Percentiles rank a stretch among this genome's conserved stretches.
phyloP scores from a whole-genome alignment of 352 stramenopile genomes.

The Phytopythium chamaehyphon region DNA sequence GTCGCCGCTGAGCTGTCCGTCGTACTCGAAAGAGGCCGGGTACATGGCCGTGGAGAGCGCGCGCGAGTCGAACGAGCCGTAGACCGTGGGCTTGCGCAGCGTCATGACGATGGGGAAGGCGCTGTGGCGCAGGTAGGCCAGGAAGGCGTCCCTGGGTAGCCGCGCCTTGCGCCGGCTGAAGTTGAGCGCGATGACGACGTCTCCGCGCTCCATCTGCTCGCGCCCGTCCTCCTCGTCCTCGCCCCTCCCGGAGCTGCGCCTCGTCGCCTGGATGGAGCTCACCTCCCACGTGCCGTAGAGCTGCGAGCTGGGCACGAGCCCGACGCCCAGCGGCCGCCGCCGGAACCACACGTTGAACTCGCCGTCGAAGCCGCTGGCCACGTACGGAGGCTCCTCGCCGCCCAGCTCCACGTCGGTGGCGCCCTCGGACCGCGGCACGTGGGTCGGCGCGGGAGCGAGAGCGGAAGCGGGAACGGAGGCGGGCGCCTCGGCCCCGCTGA shows the following conservation, averaged over 20 bases:
- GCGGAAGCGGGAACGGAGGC: too few species aligned
- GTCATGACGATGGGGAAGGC: constrained; percentile 62
- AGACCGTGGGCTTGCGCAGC: constrained; percentile 52
- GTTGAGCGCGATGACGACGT: constrained; percentile 73
- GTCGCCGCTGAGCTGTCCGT: constrained; percentile 17
- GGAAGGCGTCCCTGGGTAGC: constrained; percentile 39
- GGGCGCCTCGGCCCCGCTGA: constrained; percentile 11
- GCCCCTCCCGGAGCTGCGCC: too few species aligned
- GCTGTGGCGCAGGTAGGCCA: constrained; percentile 34
- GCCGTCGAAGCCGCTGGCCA: constrained; percentile 43
- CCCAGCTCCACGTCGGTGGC: constrained; percentile 1
- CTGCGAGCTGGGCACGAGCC: constrained; percentile 74
- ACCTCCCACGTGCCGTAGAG: constrained; percentile 80
- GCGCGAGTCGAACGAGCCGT: constrained; percentile 57
- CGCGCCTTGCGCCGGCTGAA: constrained; percentile 40
- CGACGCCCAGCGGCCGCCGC: constrained; percentile 62
- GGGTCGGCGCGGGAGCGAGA: constrained; percentile 6
- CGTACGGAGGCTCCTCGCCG: constrained; percentile 28
- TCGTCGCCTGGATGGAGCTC: constrained; percentile 35
- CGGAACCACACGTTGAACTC: constrained; percentile 70
- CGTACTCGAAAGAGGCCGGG: constrained; percentile 57
- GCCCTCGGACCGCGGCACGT: not conserved
- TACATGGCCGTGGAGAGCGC: constrained; percentile 73
- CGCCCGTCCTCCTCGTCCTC: constrained; percentile 10
- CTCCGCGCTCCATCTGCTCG: constrained; percentile 30